Evolutionary conservation across 2,329 filamentous ascomycete species (phyloP).

Genomic region (Herpomyces periplanetae): DNA sequence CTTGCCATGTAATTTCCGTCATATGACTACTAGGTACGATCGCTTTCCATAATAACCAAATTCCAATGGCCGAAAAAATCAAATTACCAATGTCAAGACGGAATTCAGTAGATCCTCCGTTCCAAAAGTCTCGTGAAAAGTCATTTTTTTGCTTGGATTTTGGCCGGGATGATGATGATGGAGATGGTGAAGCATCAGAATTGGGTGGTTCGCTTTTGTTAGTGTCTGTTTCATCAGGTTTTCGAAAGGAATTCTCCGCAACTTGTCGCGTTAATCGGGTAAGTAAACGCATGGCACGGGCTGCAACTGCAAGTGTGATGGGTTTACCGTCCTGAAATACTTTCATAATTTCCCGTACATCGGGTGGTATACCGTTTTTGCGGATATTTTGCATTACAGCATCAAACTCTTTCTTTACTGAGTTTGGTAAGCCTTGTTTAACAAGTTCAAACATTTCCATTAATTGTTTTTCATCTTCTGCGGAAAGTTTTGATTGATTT

Average conservation of each 20-base stretch:
- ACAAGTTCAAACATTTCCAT: constrained; percentile 16
- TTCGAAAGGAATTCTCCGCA: constrained; percentile 8
- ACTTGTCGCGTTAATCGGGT: constrained; percentile 15
- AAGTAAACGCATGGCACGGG: constrained; percentile 17
- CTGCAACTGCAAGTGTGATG: constrained; percentile 15
- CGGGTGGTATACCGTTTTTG: constrained; percentile 24
- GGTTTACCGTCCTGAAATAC: constrained; percentile 12
- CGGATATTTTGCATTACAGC: constrained; percentile 20
- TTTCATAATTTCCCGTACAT: constrained; percentile 22
- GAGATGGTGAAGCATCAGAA: constrained; percentile 4
- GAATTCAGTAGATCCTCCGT: constrained; percentile 9
- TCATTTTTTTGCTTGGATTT: constrained; percentile 3
- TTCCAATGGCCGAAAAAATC: constrained; percentile 16
- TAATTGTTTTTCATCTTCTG: constrained; percentile 17
- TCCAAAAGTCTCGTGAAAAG: constrained; percentile 4
- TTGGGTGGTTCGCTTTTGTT: constrained; percentile 3
- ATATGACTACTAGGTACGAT: constrained; percentile 23
- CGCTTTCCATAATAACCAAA: constrained; percentile 20
- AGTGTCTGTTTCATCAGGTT: neutral
- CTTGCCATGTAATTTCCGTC: constrained; percentile 84
- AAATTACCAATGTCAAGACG: constrained; percentile 16
- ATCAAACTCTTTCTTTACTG: constrained; percentile 18
- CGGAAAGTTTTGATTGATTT: constrained; percentile 11
- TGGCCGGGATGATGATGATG: constrained; percentile 2
- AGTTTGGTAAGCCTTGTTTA: constrained; percentile 17